A percentile compares a stretch with the other conserved stretches of the same genome.
Conservation (phyloP, 2,329 filamentous ascomycete genomes). For the Xylariales sp. region DNA sequence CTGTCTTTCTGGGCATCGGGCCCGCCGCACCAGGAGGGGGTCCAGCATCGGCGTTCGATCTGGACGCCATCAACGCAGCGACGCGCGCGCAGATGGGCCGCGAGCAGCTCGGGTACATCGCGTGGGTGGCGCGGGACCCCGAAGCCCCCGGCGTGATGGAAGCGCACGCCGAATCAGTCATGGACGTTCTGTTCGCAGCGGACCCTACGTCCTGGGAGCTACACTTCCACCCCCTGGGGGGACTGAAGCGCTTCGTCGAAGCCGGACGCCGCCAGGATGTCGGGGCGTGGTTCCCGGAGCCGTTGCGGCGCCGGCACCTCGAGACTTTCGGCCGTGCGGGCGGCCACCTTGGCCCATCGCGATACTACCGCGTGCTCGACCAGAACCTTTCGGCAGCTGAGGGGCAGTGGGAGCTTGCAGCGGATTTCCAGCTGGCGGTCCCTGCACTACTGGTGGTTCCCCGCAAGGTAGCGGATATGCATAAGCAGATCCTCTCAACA, state of each 20-base stretch:
- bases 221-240: constrained; percentile 3
- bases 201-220: constrained; percentile 3
- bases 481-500: constrained; percentile 4
- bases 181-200: constrained; percentile 6
- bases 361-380: constrained; percentile 9
- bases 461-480: background rate
- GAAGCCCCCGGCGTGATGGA: constrained; percentile 3
- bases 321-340: background rate
- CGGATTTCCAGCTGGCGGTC: background rate
- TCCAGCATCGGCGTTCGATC: constrained; percentile 21
- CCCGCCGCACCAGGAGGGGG: no score
- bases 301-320: constrained; percentile 4
- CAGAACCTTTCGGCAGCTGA: constrained; percentile 7
- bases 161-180: constrained; percentile 5
- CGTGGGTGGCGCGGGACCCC: constrained; percentile 5
- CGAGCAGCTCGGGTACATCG: constrained; percentile 6
- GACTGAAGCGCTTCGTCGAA: constrained; percentile 6
- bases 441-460: constrained; percentile 4
- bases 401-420: no score
- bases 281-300: constrained; percentile 3
- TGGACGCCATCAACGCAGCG: constrained; percentile 6
- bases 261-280: background rate
- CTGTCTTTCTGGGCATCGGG: constrained; percentile 31
- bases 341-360: constrained; percentile 3
- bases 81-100: constrained; percentile 3